Evolutionary conservation across 495 filamentous ascomycete species (phyloP), one percentile per base, ranked within the genome.

Genomic region (Delitschia confertaspora): DNA sequence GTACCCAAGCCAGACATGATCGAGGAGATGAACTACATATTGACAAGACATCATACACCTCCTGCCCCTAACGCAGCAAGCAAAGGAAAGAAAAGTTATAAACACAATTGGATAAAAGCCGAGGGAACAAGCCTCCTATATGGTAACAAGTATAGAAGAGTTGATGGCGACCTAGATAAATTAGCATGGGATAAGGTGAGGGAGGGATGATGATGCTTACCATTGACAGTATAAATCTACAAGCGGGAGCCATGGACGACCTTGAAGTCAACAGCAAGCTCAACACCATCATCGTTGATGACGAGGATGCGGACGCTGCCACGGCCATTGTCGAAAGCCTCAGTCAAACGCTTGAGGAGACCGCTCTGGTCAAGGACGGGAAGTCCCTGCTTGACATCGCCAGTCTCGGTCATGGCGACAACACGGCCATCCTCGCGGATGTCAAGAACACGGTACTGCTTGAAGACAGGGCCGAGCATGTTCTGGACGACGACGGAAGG

Each of bases 381-480:
- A 31, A 98, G 74, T 55, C 79, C 80, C 71, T 95, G 91, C 83
- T 96, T 96, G 76, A 98, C 88, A 66, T 96, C 91, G 57, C 91
- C 91, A 46, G 71, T 76, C 72, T 86, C 82, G 55, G 82, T 86
- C 81, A 87, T 85, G 62, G 81, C 80, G 43, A 83, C 80, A 36
- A 86, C 74, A 65, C 69, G 68, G 58, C 83, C 82, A 55, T 85
- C 82, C 47, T 94, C 86, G 67, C 86, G 85, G 70, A 98, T 81
- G 71, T 98, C 91, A 27, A 98, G 83, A 62, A 98, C 88, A 65
- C 91, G 87, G 80, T 98, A 98, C 74, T 95, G 93, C 84, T 96
- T 96, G 87, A 95, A 96, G 73, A 98, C 84, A 31, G 91, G 91
- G 58, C 91, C 91, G 44, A 94, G 85, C 85, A 98, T 95, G 71